Evolutionary conservation across 2,329 filamentous ascomycete genomes (phyloP).

Genomic region (Colletotrichum coccodes): DNA sequence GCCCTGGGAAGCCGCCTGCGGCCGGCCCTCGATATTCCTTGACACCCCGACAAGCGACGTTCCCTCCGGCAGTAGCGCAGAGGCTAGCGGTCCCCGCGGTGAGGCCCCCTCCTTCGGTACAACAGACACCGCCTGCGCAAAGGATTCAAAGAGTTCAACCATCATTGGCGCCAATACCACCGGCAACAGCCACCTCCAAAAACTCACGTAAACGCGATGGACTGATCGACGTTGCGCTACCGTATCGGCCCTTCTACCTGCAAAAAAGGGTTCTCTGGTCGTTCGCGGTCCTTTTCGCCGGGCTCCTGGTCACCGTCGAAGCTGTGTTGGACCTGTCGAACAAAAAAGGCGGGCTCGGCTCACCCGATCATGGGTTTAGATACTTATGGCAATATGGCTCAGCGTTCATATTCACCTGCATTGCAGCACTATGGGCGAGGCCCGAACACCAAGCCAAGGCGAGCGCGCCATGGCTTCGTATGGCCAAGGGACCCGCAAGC

Average conservation of each 20-base stretch:
- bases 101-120: not conserved
- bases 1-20: slow-evolving; percentile 5
- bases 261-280: slow-evolving; percentile 42
- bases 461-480: slow-evolving; percentile 49
- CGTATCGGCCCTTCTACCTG: slow-evolving; percentile 49
- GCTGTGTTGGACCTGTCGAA: slow-evolving; percentile 43
- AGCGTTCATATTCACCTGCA: slow-evolving; percentile 44
- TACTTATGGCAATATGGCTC: slow-evolving; percentile 51
- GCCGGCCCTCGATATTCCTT: slow-evolving; percentile 15
- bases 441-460: slow-evolving; percentile 51
- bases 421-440: slow-evolving; percentile 46
- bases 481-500: slow-evolving; percentile 41
- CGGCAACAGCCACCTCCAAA: not conserved
- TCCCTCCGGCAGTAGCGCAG: not conserved
- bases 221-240: slow-evolving; percentile 40
- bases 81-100: slow-evolving; percentile 8
- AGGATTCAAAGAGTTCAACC: not conserved
- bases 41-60: slow-evolving; percentile 5
- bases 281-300: slow-evolving; percentile 42
- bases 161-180: not conserved
- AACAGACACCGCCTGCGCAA: not conserved
- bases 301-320: slow-evolving; percentile 42
- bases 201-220: slow-evolving; percentile 24
- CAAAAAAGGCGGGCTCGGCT: slow-evolving; percentile 41
- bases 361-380: slow-evolving; percentile 38